Evolutionary conservation across 2,329 filamentous ascomycete genomes (phyloP).

Genomic region (Claviceps fusiformis): DNA sequence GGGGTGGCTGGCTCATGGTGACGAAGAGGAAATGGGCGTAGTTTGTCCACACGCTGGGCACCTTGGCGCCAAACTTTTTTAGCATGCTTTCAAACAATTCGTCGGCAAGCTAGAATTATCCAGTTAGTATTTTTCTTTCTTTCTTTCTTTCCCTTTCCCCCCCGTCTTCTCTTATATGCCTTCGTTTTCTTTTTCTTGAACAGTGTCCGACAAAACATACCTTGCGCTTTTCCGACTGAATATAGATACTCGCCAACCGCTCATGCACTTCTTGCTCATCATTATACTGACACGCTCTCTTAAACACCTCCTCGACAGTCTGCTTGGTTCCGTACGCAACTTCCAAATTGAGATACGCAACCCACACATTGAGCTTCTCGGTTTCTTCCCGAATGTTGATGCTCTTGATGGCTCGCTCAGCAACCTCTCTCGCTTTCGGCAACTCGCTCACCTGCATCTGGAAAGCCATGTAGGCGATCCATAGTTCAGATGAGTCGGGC

Average conservation of each 20-base stretch:
- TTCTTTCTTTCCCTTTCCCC: no score
- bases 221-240: conserved; percentile 73
- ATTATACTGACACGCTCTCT: conserved; percentile 85
- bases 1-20: conserved; percentile 53
- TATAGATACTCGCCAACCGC: conserved; percentile 84
- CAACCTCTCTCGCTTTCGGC: conserved; percentile 75
- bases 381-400: conserved; percentile 85
- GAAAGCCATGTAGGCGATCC: conserved; percentile 99
- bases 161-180: no score
- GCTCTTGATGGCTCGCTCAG: conserved; percentile 76
- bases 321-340: conserved; percentile 79
- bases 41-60: conserved; percentile 77
- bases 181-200: no score
- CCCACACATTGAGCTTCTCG: conserved; percentile 93
- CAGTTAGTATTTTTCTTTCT: not conserved
- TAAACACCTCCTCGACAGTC: conserved; percentile 73
- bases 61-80: conserved; percentile 77
- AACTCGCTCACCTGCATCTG: conserved; percentile 86
- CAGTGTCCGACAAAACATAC: conserved; percentile 35
- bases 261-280: conserved; percentile 83
- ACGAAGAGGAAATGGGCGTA: conserved; percentile 89
- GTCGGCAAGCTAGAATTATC: conserved; percentile 60
- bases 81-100: conserved; percentile 72
- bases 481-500: conserved; percentile 83
- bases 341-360: conserved; percentile 87